Conservation (phyloP, 2,329 filamentous ascomycete species). For the Venturiaceae sp. region DNA sequence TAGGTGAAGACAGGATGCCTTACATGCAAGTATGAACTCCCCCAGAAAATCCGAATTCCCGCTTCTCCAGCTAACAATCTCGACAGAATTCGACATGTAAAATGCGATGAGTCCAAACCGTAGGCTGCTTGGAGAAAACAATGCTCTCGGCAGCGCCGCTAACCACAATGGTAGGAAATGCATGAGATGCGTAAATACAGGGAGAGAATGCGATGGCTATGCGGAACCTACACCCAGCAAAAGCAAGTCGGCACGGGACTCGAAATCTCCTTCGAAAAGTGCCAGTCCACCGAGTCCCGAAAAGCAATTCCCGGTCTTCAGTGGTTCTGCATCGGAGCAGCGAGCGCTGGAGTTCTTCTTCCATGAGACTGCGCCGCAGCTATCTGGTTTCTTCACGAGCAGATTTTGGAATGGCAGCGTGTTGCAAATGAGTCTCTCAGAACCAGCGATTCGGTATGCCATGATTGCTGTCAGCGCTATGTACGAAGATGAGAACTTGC, state of each 20-base stretch:
- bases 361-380: constrained; percentile 1
- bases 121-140: too few species aligned
- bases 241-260: background rate
- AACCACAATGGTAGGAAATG: background rate
- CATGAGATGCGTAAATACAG: constrained; percentile 5
- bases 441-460: constrained; percentile 6
- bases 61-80: background rate
- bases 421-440: constrained; percentile 2
- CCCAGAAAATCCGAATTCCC: background rate
- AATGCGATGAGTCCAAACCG: constrained; percentile 9
- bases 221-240: background rate
- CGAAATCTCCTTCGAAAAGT: background rate
- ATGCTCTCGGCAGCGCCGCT: too few species aligned
- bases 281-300: background rate
- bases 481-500: constrained; percentile 2
- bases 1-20: constrained; percentile 6
- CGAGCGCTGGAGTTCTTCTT: constrained; percentile 6
- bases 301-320: background rate
- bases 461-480: constrained; percentile 4
- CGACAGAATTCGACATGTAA: constrained; percentile 7
- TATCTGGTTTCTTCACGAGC: constrained; percentile 1
- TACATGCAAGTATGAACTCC: constrained; percentile 6
- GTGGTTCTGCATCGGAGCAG: background rate
- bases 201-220: constrained; percentile 9
- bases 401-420: constrained; percentile 5